These are phyloP conservation scores for Phytophthora crassamura DNA, from an alignment of 352 stramenopile species.

Conservation along the genomic window DNA sequence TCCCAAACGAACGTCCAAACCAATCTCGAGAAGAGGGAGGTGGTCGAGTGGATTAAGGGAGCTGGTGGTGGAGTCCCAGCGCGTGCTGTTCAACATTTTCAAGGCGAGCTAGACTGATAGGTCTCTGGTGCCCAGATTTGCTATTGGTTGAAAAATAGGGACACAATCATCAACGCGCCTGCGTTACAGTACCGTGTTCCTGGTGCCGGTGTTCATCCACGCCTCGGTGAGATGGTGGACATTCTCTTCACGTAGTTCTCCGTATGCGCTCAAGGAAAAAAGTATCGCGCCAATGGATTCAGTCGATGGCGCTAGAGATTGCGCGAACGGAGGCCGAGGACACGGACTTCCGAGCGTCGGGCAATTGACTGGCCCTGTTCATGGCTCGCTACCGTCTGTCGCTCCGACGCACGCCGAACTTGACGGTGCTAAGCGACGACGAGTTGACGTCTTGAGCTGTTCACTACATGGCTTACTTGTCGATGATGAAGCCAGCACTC, in stretches of 20 bases:
- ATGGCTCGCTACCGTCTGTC: conserved; percentile 33
- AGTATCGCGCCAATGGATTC: conserved; percentile 16
- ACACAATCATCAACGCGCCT: conserved; percentile 13
- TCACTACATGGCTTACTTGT: conserved; percentile 12
- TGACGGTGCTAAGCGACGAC: conserved; percentile 25
- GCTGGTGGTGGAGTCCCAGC: conserved; percentile 16
- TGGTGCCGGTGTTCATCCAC: conserved; percentile 1
- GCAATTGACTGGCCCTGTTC: conserved; percentile 32
- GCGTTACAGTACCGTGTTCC: conserved; percentile 1
- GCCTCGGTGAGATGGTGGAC: conserved; percentile 18
- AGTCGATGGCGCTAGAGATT: conserved; percentile 9
- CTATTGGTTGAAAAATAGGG: conserved; percentile 26
- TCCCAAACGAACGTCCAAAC: conserved; percentile 15
- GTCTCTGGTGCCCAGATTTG: conserved; percentile 24
- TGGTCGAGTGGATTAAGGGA: conserved; percentile 24
- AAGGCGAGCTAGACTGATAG: conserved; percentile 16
- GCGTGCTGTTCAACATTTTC: conserved; percentile 19
- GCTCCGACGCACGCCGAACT: conserved; percentile 23
- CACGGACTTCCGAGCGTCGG: conserved; percentile 21
- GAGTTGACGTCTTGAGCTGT: conserved; percentile 18
- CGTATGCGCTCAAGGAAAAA: conserved; percentile 15
- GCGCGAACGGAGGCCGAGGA: neutral
- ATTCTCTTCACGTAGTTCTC: conserved; percentile 25
- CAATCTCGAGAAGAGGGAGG: conserved; percentile 19
- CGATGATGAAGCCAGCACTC: conserved; percentile 8